Evolutionary conservation across 148 eudicot genomes (phyloP).

Genomic region (Rhododendron williamsianum): DNA sequence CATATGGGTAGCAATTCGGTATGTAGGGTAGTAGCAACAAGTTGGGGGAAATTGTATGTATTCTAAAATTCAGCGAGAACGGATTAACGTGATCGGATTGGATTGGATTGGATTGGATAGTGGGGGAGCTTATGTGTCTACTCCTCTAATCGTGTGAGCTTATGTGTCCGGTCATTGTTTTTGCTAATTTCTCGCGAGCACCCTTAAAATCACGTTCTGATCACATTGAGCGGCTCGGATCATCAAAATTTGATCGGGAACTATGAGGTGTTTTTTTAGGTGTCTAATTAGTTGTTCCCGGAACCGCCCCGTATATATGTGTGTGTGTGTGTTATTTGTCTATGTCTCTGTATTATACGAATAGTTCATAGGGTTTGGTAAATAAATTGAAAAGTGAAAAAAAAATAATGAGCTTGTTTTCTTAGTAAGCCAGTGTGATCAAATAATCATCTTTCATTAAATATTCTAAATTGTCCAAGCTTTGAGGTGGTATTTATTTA

Average conservation of each 20-base stretch:
- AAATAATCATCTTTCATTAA: not conserved
- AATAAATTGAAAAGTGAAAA: not conserved
- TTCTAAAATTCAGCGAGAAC: not conserved
- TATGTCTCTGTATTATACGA: not conserved
- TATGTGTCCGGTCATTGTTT: too few relatives aligned
- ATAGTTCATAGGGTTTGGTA: not conserved
- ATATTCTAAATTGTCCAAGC: not conserved
- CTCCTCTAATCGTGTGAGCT: not conserved
- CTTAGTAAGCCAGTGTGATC: not conserved
- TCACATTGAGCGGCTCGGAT: too few relatives aligned
- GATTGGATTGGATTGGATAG: not conserved
- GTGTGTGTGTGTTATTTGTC: too few relatives aligned
- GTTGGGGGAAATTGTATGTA: not conserved
- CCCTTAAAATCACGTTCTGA: too few relatives aligned
- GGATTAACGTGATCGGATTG: not conserved
- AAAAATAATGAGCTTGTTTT: not conserved
- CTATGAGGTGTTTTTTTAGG: too few relatives aligned
- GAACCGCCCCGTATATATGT: too few relatives aligned
- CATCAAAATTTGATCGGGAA: too few relatives aligned
- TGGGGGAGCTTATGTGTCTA: not conserved
- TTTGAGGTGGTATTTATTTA: not conserved
- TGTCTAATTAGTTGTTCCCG: too few relatives aligned
- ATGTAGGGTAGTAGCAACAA: not conserved
- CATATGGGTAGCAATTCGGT: not conserved
- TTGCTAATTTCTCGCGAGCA: too few relatives aligned